phyloP scores from a whole-genome alignment of 495 filamentous ascomycete species.

The Oidiodendron maius region DNA sequence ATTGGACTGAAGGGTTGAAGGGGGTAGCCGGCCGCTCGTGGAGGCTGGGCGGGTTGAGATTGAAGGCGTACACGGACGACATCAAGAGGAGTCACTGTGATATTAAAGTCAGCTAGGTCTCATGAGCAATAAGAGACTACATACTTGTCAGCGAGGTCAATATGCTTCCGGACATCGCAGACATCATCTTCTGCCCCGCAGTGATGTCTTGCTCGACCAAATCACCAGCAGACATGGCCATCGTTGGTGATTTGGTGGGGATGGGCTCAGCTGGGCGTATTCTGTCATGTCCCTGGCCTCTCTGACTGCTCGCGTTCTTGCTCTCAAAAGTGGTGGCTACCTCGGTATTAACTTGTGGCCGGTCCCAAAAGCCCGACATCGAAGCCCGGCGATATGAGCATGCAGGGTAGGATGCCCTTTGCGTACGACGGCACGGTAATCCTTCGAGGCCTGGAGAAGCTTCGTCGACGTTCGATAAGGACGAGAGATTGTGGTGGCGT shows the following conservation, averaged over 20 bases:
- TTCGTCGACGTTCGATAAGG: no score
- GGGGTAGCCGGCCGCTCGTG: constrained; percentile 15
- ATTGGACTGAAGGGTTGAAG: constrained; percentile 24
- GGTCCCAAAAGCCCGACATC: constrained; percentile 18
- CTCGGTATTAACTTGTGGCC: constrained; percentile 3
- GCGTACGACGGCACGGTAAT: no score
- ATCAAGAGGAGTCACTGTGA: constrained; percentile 85
- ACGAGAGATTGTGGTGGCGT: no score
- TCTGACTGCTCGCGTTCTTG: constrained; percentile 13
- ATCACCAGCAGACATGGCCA: constrained; percentile 18
- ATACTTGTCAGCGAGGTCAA: constrained; percentile 84
- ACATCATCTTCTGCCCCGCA: constrained; percentile 84
- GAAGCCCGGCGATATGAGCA: no score
- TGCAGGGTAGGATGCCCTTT: neutral
- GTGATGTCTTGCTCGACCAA: constrained; percentile 56
- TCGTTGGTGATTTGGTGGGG: constrained; percentile 15
- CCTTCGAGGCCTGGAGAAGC: no score
- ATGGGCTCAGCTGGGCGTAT: constrained; percentile 20
- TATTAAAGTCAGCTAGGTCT: constrained; percentile 14
- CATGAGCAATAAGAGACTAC: constrained; percentile 17
- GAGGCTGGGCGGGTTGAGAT: constrained; percentile 53
- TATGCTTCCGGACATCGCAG: constrained; percentile 83
- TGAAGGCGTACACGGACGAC: constrained; percentile 94
- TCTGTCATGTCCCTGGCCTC: constrained; percentile 34
- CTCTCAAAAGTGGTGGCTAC: constrained; percentile 19